These are phyloP conservation scores for Handroanthus guayacan DNA, from an alignment of 257 asterid genomes.

Conservation along the genomic window DNA sequence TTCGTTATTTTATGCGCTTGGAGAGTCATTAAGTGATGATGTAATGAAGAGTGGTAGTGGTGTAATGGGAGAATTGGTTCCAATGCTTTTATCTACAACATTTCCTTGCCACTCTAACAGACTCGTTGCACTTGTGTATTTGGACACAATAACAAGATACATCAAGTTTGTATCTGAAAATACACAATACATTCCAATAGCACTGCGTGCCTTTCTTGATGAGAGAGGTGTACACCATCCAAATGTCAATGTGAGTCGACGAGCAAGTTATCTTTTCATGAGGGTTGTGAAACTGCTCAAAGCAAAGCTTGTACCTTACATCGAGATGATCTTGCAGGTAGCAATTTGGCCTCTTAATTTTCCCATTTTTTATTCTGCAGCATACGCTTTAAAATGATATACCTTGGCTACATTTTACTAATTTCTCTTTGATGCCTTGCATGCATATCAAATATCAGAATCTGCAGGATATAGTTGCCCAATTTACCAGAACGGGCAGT, in stretches of 20 bases:
- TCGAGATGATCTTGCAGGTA: constrained; percentile 96
- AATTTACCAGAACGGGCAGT: constrained; percentile 65
- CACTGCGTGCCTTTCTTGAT: constrained; percentile 83
- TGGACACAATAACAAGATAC: constrained; percentile 87
- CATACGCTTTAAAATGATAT: constrained; percentile 17
- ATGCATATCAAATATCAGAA: constrained; percentile 57
- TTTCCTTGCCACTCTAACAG: constrained; percentile 95
- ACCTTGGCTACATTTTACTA: background rate
- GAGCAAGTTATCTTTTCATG: constrained; percentile 98
- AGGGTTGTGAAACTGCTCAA: constrained; percentile 89
- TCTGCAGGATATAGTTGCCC: constrained; percentile 80
- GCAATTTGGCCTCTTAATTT: background rate
- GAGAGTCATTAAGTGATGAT: constrained; percentile 83
- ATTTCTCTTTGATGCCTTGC: constrained; percentile 27
- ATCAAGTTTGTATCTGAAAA: constrained; percentile 81
- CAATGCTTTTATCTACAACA: constrained; percentile 79
- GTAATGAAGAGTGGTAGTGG: constrained; percentile 72
- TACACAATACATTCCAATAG: constrained; percentile 77
- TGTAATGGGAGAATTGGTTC: constrained; percentile 71
- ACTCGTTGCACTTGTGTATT: constrained; percentile 85
- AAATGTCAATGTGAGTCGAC: constrained; percentile 69
- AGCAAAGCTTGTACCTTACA: constrained; percentile 84
- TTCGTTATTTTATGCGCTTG: constrained; percentile 84
- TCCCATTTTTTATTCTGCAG: constrained; percentile 23
- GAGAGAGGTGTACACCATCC: constrained; percentile 97